Conservation (phyloP, 257 asterid species). For the Mitragyna speciosa region DNA sequence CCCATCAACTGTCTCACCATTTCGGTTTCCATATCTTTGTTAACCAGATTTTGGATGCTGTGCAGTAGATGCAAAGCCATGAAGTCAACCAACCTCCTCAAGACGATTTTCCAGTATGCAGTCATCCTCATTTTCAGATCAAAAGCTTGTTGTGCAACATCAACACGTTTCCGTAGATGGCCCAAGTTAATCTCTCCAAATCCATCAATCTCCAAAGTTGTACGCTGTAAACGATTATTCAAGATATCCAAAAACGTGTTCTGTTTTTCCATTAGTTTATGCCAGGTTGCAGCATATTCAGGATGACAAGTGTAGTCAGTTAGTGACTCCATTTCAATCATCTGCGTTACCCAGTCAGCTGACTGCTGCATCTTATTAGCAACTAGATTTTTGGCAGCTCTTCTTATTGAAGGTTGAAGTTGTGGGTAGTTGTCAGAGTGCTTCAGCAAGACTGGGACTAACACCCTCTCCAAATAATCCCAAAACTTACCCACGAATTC, state of each 20-base stretch:
- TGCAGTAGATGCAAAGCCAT: slow-evolving; percentile 35
- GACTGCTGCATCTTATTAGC: slow-evolving; percentile 27
- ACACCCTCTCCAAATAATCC: not conserved
- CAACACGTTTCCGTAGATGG: slow-evolving; percentile 12
- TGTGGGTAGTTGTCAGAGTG: slow-evolving; percentile 17
- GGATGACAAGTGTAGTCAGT: slow-evolving; percentile 25
- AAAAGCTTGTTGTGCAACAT: slow-evolving; percentile 25
- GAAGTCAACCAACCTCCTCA: slow-evolving; percentile 31
- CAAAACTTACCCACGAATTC: not conserved
- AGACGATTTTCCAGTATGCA: slow-evolving; percentile 36
- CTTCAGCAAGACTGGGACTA: not conserved
- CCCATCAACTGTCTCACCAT: slow-evolving; percentile 27
- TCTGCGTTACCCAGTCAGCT: slow-evolving; percentile 22
- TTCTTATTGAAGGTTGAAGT: not conserved
- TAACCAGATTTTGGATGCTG: slow-evolving; percentile 26
- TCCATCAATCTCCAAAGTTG: slow-evolving; percentile 8
- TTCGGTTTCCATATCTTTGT: slow-evolving; percentile 29
- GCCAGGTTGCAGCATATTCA: slow-evolving; percentile 2
- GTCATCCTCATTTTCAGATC: slow-evolving; percentile 35
- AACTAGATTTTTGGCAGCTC: slow-evolving; percentile 6
- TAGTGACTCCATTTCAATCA: slow-evolving; percentile 21
- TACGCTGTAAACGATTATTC: not conserved
- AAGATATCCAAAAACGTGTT: slow-evolving; percentile 13
- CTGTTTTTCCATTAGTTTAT: slow-evolving; percentile 13
- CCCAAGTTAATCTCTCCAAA: slow-evolving; percentile 19